Percentiles rank a stretch among this genome's conserved stretches.
phyloP scores from a whole-genome alignment of 2,329 filamentous ascomycete species.

The Phoma sp. region DNA sequence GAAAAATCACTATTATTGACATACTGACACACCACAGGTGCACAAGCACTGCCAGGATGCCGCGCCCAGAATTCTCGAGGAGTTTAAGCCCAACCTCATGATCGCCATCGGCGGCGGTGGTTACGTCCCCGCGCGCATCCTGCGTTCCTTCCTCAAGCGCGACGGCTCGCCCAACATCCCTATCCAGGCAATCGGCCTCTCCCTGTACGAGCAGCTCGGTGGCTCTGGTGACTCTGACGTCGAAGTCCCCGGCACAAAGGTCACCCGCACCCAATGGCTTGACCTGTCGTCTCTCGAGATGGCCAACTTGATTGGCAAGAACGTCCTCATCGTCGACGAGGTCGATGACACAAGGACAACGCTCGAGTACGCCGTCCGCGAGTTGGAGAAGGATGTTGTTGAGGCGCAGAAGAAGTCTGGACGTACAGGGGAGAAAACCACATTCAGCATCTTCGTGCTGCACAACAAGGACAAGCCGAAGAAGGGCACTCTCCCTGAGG shows the following conservation, averaged over 20 bases:
- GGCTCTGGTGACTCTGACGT: constrained; percentile 67
- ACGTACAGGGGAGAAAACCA: constrained; percentile 73
- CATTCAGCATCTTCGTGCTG: constrained; percentile 94
- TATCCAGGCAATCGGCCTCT: constrained; percentile 98
- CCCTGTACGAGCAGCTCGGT: constrained; percentile 88
- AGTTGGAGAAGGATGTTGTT: constrained; percentile 94
- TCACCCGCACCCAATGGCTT: constrained; percentile 98
- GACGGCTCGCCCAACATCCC: constrained; percentile 90
- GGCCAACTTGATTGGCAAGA: constrained; percentile 88
- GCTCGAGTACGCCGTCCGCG: constrained; percentile 89
- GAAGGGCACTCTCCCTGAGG: constrained; percentile 82
- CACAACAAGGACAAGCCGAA: constrained; percentile 99
- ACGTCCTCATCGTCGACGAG: constrained; percentile 91
- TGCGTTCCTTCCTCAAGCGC: constrained; percentile 93
- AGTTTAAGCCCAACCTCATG: constrained; percentile 93
- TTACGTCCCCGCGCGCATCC: constrained; percentile 95
- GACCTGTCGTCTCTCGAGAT: constrained; percentile 87
- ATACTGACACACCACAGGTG: constrained; percentile 64
- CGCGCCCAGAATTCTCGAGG: constrained; percentile 79
- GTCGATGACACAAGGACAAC: constrained; percentile 96
- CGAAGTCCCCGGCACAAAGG: constrained; percentile 88
- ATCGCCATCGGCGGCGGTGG: constrained; percentile 98
- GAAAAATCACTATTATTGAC: constrained; percentile 2
- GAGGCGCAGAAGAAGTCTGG: constrained; percentile 77
- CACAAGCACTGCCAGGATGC: constrained; percentile 96